phyloP scores from a whole-genome alignment of 371 early-diverging fungal species.

The Mucor lusitanicus region DNA sequence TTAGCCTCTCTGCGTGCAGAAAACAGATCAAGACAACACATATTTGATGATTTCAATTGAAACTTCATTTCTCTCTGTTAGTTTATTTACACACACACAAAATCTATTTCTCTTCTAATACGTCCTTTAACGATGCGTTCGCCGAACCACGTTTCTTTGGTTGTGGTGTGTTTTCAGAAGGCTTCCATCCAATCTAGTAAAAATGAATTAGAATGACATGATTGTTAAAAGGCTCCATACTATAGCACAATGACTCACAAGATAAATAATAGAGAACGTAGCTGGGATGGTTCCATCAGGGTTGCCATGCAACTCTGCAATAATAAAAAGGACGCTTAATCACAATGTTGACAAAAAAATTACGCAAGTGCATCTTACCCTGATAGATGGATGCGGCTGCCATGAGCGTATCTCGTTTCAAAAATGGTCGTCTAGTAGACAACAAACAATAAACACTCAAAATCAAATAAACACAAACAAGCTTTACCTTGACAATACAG shows the following conservation, averaged over 20 bases:
- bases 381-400: conserved; percentile 90
- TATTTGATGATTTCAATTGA: conserved; percentile 17
- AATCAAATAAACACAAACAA: background rate
- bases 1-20: background rate
- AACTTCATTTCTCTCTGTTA: conserved; percentile 5
- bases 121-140: conserved; percentile 69
- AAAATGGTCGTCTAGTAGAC: conserved; percentile 55
- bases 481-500: conserved; percentile 73
- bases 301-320: conserved; percentile 82
- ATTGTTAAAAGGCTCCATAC: background rate
- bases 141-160: conserved; percentile 76
- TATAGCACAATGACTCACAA: conserved; percentile 49
- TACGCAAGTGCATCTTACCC: conserved; percentile 50
- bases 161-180: conserved; percentile 71
- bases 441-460: background rate
- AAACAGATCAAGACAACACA: conserved; percentile 1
- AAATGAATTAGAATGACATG: too few species aligned
- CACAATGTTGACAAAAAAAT: too few species aligned
- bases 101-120: conserved; percentile 24
- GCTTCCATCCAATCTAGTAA: conserved; percentile 92
- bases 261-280: conserved; percentile 88
- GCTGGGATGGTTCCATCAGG: conserved; percentile 92
- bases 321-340: too few species aligned
- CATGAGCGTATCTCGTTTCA: conserved; percentile 80
- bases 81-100: background rate